Evolutionary conservation across 2,329 filamentous ascomycete genomes (phyloP), one percentile per base, ranked within the genome.

Genomic region (Xylaria sp.): DNA sequence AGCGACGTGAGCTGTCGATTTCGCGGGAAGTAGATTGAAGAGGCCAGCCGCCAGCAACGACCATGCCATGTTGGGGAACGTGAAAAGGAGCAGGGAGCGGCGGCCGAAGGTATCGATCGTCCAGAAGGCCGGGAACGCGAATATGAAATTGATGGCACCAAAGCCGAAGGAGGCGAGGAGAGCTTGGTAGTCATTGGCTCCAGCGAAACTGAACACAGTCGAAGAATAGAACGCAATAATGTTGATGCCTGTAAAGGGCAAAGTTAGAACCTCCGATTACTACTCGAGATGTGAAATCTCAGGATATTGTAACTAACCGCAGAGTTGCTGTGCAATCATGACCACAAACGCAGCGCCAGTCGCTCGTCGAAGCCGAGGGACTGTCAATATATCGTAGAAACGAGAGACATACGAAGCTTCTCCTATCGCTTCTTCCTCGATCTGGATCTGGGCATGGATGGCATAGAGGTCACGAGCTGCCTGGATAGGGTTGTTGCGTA

Each of bases 281-380:
- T n/a, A n/a, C n/a, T n/a, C n/a, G n/a, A n/a, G n/a, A n/a, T n/a
- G n/a, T n/a, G n/a, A n/a, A n/a, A n/a, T n/a, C n/a, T n/a, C n/a
- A 20, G 28, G 15, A 44, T 63, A 8, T 34, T 13, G 13, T 13
- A 48, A 67, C 71, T 69, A 28, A 72, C 80, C 87, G 74, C 89
- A 91, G 86, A 92, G 89, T 78, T 92, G 89, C 78, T 92, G 90
- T 0, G 89, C 89, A 74, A 92, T 89, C 93, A 97, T 97, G 72
- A 95, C 92, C 0, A 89, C 88, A 71, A 90, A 92, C 0, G 92
- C 91, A 8, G 92, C 93, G 41, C 92, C 85, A 7, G 90, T 94
- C 1, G 94, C 93, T 50, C 91, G 86, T 20, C 90, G 87, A 15
- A 92, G 83, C 56, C 91, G 87, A 1, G 91, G 89, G 66, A 93